A percentile compares a stretch with the other conserved stretches of the same genome.
Evolutionary conservation across 768 basidiomycete species (phyloP).

Genomic region (Tricholoma matsutake): DNA sequence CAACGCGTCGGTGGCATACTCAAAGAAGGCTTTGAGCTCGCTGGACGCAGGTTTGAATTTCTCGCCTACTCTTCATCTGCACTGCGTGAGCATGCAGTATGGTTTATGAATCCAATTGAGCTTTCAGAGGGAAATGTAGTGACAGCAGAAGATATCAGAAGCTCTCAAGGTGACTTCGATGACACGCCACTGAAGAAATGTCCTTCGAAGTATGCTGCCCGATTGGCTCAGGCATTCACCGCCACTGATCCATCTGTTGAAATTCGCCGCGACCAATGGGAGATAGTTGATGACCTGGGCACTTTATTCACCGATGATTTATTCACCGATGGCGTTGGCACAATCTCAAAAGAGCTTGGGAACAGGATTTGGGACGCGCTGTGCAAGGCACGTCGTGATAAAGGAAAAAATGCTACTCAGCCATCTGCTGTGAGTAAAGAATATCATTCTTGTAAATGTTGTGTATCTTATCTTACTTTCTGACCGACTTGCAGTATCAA

Average conservation of each 20-base stretch:
- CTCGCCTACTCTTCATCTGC: slow-evolving; percentile 81
- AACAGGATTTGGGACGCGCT: slow-evolving; percentile 57
- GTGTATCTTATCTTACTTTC: slow-evolving; percentile 1
- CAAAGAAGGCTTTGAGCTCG: slow-evolving; percentile 65
- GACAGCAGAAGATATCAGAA: slow-evolving; percentile 56
- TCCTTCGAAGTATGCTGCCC: slow-evolving; percentile 82
- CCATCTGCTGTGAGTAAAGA: slow-evolving; percentile 58
- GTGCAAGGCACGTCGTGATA: slow-evolving; percentile 40
- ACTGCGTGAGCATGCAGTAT: slow-evolving; percentile 75
- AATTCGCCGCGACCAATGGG: slow-evolving; percentile 58
- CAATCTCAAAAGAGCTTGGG: slow-evolving; percentile 60
- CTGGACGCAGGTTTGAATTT: slow-evolving; percentile 72
- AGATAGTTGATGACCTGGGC: slow-evolving; percentile 56
- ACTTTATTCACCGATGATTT: slow-evolving; percentile 63
- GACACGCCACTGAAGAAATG: slow-evolving; percentile 40
- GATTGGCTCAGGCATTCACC: slow-evolving; percentile 81
- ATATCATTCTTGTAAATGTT: not conserved
- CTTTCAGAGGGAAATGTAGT: slow-evolving; percentile 43
- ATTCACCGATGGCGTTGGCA: slow-evolving; percentile 81
- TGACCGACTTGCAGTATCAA: slow-evolving; percentile 49
- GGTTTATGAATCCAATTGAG: slow-evolving; percentile 71
- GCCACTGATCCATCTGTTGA: slow-evolving; percentile 72
- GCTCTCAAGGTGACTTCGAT: slow-evolving; percentile 65
- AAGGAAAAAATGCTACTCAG: slow-evolving; percentile 31
- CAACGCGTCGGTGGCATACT: slow-evolving; percentile 58